phyloP scores from a whole-genome alignment of 768 basidiomycete genomes.

The Inosperma sp. region DNA sequence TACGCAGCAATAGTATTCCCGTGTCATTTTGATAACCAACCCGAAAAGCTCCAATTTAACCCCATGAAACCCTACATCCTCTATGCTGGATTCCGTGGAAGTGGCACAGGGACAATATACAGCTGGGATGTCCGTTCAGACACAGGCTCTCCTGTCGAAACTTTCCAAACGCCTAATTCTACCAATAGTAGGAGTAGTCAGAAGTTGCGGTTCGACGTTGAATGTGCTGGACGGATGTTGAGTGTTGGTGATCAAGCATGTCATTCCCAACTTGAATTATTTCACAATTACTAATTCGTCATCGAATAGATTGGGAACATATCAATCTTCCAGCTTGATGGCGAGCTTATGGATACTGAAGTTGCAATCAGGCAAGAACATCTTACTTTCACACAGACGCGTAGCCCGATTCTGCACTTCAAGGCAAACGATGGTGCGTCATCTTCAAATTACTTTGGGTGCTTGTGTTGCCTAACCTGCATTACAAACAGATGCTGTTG shows the following conservation, averaged over 20 bases:
- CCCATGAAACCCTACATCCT: conserved; percentile 64
- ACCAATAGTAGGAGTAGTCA: conserved; percentile 56
- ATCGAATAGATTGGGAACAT: conserved; percentile 51
- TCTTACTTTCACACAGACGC: background rate
- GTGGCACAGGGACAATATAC: conserved; percentile 48
- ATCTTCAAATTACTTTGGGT: background rate
- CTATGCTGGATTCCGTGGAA: conserved; percentile 74
- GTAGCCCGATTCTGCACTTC: conserved; percentile 35
- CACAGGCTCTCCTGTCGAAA: conserved; percentile 37
- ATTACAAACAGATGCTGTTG: conserved; percentile 57
- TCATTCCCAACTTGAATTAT: conserved; percentile 10
- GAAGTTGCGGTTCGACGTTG: conserved; percentile 71
- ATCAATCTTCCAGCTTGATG: conserved; percentile 51
- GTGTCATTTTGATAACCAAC: background rate
- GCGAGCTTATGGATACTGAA: background rate
- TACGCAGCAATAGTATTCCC: background rate
- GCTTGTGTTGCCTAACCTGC: background rate
- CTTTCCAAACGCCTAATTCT: conserved; percentile 24
- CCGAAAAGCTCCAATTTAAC: conserved; percentile 54
- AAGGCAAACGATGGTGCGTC: conserved; percentile 52
- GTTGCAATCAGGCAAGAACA: background rate
- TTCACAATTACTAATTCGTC: background rate
- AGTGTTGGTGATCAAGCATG: conserved; percentile 66
- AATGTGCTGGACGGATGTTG: conserved; percentile 59
- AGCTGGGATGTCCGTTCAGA: conserved; percentile 77